phyloP scores from a whole-genome alignment of 768 basidiomycete genomes.

The Thelephora aurantiotincta region DNA sequence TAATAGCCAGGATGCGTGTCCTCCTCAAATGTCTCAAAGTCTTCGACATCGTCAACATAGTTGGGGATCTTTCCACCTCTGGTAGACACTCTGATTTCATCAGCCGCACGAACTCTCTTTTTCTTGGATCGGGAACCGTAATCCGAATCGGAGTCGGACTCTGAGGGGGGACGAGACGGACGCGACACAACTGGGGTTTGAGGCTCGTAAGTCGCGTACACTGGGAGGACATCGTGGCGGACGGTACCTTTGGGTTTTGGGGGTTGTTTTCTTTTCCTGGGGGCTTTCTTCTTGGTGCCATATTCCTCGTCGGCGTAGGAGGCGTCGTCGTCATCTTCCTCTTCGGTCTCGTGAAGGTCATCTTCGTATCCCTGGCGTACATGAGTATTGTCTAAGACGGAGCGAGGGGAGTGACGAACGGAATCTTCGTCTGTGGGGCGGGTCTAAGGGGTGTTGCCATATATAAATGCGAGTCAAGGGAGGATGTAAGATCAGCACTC shows the following conservation, averaged over 20 bases:
- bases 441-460: conserved; percentile 12
- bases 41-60: conserved; percentile 55
- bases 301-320: conserved; percentile 73
- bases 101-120: conserved; percentile 42
- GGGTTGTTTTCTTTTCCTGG: conserved; percentile 52
- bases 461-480: conserved; percentile 7
- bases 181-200: conserved; percentile 15
- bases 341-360: conserved; percentile 12
- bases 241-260: conserved; percentile 46
- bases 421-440: conserved; percentile 26
- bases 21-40: conserved; percentile 70
- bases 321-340: conserved; percentile 47
- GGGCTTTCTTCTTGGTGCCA: conserved; percentile 49
- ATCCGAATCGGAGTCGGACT: conserved; percentile 77
- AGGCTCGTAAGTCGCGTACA: conserved; percentile 4
- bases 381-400: conserved; percentile 10
- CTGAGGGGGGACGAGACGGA: conserved; percentile 28
- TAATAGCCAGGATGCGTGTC: conserved; percentile 41
- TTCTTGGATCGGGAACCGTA: conserved; percentile 79
- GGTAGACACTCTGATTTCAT: conserved; percentile 66
- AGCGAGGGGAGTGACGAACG: conserved; percentile 25
- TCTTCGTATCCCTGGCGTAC: conserved; percentile 42
- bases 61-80: conserved; percentile 73
- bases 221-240: conserved; percentile 4
- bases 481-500: conserved; percentile 10